Percentiles rank a stretch among this genome's conserved stretches.
Conservation (phyloP, 2,329 filamentous ascomycete species). For the Diaporthe caulivora region DNA sequence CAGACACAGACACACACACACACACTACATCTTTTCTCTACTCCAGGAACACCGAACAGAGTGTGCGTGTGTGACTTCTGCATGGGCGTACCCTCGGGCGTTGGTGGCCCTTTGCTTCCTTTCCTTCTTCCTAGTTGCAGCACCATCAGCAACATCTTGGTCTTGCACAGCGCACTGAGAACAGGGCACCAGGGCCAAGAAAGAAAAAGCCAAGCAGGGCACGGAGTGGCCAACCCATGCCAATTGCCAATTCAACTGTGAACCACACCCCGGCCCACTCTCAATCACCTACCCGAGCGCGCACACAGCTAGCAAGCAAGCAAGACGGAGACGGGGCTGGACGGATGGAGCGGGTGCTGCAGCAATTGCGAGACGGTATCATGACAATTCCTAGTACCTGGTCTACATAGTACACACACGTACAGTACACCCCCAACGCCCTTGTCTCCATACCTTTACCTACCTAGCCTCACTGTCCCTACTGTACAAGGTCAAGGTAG, state of each 20-base stretch:
- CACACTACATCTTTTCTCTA: neutral
- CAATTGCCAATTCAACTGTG: constrained; percentile 31
- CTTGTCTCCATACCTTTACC: neutral
- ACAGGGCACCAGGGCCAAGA: constrained; percentile 35
- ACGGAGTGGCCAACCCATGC: constrained; percentile 16
- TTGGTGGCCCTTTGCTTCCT: neutral
- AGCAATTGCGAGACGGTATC: constrained; percentile 31
- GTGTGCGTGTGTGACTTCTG: neutral
- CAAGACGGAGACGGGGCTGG: constrained; percentile 24
- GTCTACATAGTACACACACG: neutral
- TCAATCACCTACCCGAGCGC: constrained; percentile 22
- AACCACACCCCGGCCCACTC: constrained; percentile 32
- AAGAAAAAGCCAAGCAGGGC: constrained; percentile 35
- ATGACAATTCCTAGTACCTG: neutral
- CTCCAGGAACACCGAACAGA: neutral
- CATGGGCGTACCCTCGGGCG: neutral
- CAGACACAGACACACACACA: constrained; percentile 6
- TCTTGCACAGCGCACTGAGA: constrained; percentile 29
- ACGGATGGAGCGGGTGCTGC: constrained; percentile 29
- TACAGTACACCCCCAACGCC: neutral
- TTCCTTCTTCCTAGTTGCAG: neutral
- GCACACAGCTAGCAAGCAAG: constrained; percentile 3
- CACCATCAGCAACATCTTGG: constrained; percentile 6
- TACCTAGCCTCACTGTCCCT: neutral
- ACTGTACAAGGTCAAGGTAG: neutral